Evolutionary conservation across 2,329 filamentous ascomycete genomes (phyloP), one percentile per base, ranked within the genome.

Genomic region (Fusarium gaditjirri): DNA sequence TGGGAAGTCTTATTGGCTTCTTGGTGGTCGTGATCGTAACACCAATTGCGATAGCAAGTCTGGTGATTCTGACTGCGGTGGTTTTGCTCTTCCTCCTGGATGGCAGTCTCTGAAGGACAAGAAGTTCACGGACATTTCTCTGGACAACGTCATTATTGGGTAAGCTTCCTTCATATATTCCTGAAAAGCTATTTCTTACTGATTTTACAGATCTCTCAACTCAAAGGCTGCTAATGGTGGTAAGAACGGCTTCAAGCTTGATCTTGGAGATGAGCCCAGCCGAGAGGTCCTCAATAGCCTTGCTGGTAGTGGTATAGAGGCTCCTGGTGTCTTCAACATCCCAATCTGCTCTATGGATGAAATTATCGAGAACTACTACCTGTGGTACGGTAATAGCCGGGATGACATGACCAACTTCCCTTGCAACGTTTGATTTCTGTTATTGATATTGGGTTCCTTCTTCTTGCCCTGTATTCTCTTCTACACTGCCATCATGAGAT

Each of bases 261-360:
- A 70, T 11, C 46, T 70, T 23, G 44, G 46, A 3, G 39, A 65
- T 1, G 59, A 60, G 17, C 59, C 68, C 2, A 64, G 65, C 41
- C 41, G 65, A 27, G 54, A 69, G 23, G 54, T 56, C 1, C 68
- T 70, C 1, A 59, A 65, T 12, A 56, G 59, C 6, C 50, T 69
- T n/a, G 44, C 65, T 5, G 55, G 61, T 6, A 31, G n/a, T 19
- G 65, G 68, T 9, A 69, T 70, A 14, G 68, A 70, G 31, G 50
- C 68, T 5, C 54, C 55, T 10, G 65, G 68, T 10, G 56, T 69
- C 39, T 70, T 64, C 14, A 69, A 61, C 25, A 58, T 69, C 29
- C 59, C 65, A 2, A 69, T 70, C 14, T 70, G 65, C 31, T 23
- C 65, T 12, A 68, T 69, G 59, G 68, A 69, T 8, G 68, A 69